Conservation (phyloP, 495 filamentous ascomycete species). For the Podospora bellae-mahoneyi region DNA sequence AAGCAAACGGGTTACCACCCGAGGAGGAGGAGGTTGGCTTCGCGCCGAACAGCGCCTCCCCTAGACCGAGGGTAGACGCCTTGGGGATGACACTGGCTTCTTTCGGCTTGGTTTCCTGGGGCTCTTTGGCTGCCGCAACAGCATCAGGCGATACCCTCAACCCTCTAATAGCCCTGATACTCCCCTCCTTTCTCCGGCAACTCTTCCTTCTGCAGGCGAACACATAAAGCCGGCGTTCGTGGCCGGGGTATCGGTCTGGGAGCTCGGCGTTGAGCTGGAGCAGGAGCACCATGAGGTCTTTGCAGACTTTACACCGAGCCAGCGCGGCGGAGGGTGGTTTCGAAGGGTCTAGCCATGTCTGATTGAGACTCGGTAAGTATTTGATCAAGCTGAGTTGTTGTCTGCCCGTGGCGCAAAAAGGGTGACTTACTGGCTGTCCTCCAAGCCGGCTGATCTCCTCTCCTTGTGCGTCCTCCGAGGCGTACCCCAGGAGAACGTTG, state of each 20-base stretch:
- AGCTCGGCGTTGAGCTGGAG: constrained; percentile 91
- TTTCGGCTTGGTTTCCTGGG: constrained; percentile 23
- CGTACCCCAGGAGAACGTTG: constrained; percentile 85
- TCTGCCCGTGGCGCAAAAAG: neutral
- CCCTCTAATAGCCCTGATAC: constrained; percentile 67
- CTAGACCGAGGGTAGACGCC: constrained; percentile 37
- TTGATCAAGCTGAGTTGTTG: too few relatives aligned
- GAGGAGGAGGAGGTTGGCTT: constrained; percentile 33
- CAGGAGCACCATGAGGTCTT: constrained; percentile 74
- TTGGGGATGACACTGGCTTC: constrained; percentile 15
- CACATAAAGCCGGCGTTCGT: constrained; percentile 83
- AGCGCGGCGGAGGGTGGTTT: constrained; percentile 72
- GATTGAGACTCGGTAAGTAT: constrained; percentile 1
- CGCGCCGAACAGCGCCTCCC: constrained; percentile 55
- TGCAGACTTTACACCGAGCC: constrained; percentile 86
- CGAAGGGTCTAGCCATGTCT: constrained; percentile 77
- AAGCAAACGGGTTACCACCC: constrained; percentile 47
- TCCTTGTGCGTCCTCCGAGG: constrained; percentile 73
- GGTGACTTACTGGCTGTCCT: constrained; percentile 69
- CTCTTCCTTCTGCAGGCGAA: constrained; percentile 73
- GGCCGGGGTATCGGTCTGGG: constrained; percentile 75
- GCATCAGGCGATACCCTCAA: constrained; percentile 47
- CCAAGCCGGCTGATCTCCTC: constrained; percentile 89
- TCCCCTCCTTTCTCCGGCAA: constrained; percentile 80
- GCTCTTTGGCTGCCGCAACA: constrained; percentile 18